These are phyloP conservation scores for Stephania japonica DNA, from an alignment of 164 flowering plant genomes.

Conservation along the genomic window DNA sequence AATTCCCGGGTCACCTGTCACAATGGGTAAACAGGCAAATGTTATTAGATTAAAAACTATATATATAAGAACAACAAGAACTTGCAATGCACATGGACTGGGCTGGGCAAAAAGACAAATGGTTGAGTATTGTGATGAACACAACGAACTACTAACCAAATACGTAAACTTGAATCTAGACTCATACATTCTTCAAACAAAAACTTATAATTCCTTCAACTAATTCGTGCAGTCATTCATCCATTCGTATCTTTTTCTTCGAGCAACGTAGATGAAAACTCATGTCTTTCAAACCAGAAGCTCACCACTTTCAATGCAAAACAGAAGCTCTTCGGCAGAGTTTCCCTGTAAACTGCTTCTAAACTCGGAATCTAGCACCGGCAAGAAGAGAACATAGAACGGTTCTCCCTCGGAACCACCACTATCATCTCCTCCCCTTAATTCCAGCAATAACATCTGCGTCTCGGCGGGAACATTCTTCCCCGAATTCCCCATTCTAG, in stretches of 20 bases:
- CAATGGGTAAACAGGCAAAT: conserved; percentile 7
- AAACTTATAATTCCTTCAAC: background rate
- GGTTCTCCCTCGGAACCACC: conserved; percentile 16
- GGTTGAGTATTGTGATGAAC: background rate
- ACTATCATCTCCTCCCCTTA: conserved; percentile 20
- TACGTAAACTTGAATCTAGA: background rate
- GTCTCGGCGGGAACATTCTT: conserved; percentile 62
- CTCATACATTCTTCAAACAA: background rate
- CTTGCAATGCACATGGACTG: background rate
- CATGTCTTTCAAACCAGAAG: background rate
- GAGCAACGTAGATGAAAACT: background rate
- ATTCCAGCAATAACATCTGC: conserved; percentile 60
- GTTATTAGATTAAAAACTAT: background rate
- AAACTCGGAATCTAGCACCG: conserved; percentile 51
- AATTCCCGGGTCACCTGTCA: conserved; percentile 48
- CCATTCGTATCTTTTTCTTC: too few relatives aligned
- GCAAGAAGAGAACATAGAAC: conserved; percentile 48
- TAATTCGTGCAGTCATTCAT: too few relatives aligned
- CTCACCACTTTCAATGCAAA: conserved; percentile 62
- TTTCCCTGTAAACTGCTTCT: conserved; percentile 67
- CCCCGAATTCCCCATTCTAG: conserved; percentile 45
- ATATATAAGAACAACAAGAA: background rate
- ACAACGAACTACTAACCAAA: background rate
- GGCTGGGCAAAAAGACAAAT: background rate
- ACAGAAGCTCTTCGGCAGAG: conserved; percentile 42